Base-by-base conservation (phyloP, 1,284 basidiomycete genomes). In the Tetrapyrgos nigripes region DNA sequence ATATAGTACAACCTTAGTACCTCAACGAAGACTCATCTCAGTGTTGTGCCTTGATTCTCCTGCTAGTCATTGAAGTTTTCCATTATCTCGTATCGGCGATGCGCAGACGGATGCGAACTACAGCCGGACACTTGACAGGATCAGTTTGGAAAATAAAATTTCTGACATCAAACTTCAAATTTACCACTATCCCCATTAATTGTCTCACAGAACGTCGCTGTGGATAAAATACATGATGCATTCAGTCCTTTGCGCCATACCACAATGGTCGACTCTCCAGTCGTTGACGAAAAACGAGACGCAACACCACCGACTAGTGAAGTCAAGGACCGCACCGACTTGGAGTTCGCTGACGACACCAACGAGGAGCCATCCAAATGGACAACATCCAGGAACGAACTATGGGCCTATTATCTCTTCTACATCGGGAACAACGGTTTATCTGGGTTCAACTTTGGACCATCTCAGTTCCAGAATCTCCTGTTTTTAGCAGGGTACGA, bases 401-500 rank as follows among this genome's bases (percentile, higher is more conserved):
- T 91, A 17, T 90, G 86, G 87, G 79, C 87, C 1, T 90, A 88
- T 70, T 91, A 91, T 72, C 65, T 88, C 50, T 92, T 87, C 66
- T 91, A 89, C 65, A 75, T 91, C 43, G 90, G 89, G 37, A 91
- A 91, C 64, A 89, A 84, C 49, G 90, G 90, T 1, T 75, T 90
- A 23, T 82, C 86, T 2, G 87, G 86, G 4, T 91, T 91, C 79
- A 91, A 91, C 66, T 90, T 87, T 73, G 89, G 88, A 5, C 89
- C 88, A 2, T 88, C 86, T 10, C 88, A 91, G 66, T 90, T 90
- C 69, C 89, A 92, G 70, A 92, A 92, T 69, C 72, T 91, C 50
- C 78, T 92, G 37, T 91, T 82, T 67, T 76, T 89, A 5, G 87
- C 88, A 11, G 89, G 88, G 2, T 89, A 88, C 61, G 87, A 91